Evolutionary conservation across 495 filamentous ascomycete species (phyloP), one percentile per base, ranked within the genome.

Genomic region (Daldinia decipiens): DNA sequence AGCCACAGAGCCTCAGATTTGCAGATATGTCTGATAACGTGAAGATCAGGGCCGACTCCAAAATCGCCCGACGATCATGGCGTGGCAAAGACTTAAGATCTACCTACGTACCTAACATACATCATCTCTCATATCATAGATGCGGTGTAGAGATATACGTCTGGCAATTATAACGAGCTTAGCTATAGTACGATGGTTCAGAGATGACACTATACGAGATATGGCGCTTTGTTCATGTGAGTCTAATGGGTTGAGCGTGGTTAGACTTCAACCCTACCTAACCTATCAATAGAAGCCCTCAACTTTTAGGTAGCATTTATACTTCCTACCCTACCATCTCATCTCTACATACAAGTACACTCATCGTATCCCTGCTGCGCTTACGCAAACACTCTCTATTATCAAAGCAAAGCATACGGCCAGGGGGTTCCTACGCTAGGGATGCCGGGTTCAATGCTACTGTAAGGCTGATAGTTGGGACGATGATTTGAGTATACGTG

Each of bases 311-410:
- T 24, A 24, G 19, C 7, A 21, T 19, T 24, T 19, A 21, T 47
- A 21, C 2, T 21, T 19, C 9, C 17, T 27, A 51, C 36, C 24
- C 43, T 12, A 36, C 13, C 32, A 7, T 36, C n/a, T 13, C 43
- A 6, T 36, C 32, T 26, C 12, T 59, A 26, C 38, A 45, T 38
- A 36, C n/a, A n/a, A n/a, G 2, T 50, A n/a, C 19, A 53, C 29
- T n/a, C 34, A 32, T 45, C 54, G 32, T 27, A 45, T 29, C 51
- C 59, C 21, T 54, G 24, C 50, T 26, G 13, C 59, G 24, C 54
- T 53, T 55, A 71, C 39, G 62, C 24, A 47, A 55, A 55, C 59
- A 52, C 50, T 26, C 52, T 56, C 59, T 60, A 68, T 68, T 59
- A 63, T 60, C 40, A 59, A 67, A 47, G 45, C 59, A 64, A 64